Evolutionary conservation across 169 alveolate genomes (phyloP).

Genomic region (Plasmodium knowlesi): DNA sequence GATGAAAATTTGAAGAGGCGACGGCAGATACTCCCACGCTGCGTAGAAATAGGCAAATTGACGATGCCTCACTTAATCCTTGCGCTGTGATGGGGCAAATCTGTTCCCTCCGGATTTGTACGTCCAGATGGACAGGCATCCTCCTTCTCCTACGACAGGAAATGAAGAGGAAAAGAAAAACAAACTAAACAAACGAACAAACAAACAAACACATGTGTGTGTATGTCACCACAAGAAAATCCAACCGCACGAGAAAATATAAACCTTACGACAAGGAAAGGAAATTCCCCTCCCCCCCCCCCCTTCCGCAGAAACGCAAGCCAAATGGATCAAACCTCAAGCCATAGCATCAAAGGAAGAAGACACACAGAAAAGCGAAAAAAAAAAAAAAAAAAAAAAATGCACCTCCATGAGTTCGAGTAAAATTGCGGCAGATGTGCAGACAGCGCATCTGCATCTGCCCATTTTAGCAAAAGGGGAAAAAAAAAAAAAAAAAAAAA

Average conservation of each 20-base stretch:
- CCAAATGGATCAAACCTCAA: not conserved
- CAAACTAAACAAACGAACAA: not conserved
- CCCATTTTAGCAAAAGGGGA: not conserved
- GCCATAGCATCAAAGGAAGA: not conserved
- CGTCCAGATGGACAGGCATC: not conserved
- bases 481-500: no score
- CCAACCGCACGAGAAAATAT: not conserved
- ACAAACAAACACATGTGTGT: not conserved
- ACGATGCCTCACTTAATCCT: not conserved
- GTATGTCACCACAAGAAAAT: not conserved
- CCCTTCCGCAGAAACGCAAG: not conserved
- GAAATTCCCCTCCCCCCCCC: not conserved
- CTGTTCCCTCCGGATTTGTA: not conserved
- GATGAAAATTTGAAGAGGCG: not conserved
- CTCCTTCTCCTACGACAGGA: not conserved
- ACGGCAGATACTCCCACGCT: not conserved
- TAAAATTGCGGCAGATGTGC: not conserved
- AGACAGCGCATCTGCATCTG: not conserved
- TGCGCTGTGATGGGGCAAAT: not conserved
- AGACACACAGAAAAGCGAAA: not conserved
- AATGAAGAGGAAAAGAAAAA: not conserved
- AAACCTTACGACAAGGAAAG: not conserved
- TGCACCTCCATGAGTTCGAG: not conserved
- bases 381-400: conserved; percentile 5
- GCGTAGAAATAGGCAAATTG: not conserved